A percentile compares a stretch with the other conserved stretches of the same genome.
Conservation (phyloP, 2,329 filamentous ascomycete species). For the Diaporthe longicolla region DNA sequence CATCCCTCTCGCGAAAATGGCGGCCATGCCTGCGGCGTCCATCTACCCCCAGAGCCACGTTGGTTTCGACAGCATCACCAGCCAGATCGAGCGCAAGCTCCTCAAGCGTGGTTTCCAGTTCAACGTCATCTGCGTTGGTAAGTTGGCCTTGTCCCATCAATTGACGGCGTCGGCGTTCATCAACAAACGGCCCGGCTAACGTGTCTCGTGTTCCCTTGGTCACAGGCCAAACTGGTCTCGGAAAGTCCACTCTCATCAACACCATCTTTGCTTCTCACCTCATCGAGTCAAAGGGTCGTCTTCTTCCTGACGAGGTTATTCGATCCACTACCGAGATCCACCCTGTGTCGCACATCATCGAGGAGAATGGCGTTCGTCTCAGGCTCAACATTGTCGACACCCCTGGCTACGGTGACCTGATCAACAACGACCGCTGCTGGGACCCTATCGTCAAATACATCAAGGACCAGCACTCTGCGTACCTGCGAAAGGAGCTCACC, state of each 20-base stretch:
- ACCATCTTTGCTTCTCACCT: constrained; percentile 99
- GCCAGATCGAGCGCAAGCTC: constrained; percentile 99
- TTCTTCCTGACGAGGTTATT: constrained; percentile 92
- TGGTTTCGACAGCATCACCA: constrained; percentile 99
- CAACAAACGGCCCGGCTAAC: constrained; percentile 47
- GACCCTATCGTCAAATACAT: constrained; percentile 99
- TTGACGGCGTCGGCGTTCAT: background rate
- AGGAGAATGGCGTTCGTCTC: constrained; percentile 98
- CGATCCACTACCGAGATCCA: constrained; percentile 98
- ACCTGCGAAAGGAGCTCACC: constrained; percentile 98
- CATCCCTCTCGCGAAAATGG: constrained; percentile 59
- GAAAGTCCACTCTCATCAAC: constrained; percentile 99
- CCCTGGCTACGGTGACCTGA: constrained; percentile 96
- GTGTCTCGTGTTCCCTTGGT: constrained; percentile 47
- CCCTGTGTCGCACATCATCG: constrained; percentile 97
- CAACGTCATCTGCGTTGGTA: constrained; percentile 99
- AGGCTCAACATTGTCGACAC: constrained; percentile 99
- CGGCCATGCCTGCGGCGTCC: constrained; percentile 76
- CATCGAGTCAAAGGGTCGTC: constrained; percentile 97
- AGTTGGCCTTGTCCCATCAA: constrained; percentile 57
- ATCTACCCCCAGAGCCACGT: constrained; percentile 97
- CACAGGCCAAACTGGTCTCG: constrained; percentile 95
- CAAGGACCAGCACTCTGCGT: constrained; percentile 99
- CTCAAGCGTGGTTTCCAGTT: constrained; percentile 99
- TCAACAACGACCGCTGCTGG: constrained; percentile 99